Percentiles rank a stretch among this genome's conserved stretches.
phyloP scores from a whole-genome alignment of 208 protist species.

The Trypanosoma avium region DNA sequence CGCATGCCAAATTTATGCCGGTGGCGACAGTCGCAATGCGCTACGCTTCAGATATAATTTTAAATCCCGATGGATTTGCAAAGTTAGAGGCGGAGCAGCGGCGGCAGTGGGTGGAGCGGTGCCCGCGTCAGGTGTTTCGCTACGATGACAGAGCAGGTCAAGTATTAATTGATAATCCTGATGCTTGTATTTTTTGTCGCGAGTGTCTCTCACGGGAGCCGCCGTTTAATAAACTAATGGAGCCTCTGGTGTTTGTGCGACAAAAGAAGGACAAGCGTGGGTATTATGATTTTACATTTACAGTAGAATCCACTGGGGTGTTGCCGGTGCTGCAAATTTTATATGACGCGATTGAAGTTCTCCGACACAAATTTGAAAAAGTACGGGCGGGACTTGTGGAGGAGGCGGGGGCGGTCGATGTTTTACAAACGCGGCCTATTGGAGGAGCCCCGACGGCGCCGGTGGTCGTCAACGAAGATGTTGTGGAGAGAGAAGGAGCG shows the following conservation, averaged over 20 bases:
- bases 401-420: constrained; percentile 62
- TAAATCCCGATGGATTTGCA: constrained; percentile 89
- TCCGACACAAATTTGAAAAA: constrained; percentile 78
- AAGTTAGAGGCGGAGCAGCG: constrained; percentile 68
- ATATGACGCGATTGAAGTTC: constrained; percentile 77
- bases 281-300: constrained; percentile 90
- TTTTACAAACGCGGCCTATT: constrained; percentile 69
- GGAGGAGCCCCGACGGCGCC: constrained; percentile 82
- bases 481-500: constrained; percentile 54
- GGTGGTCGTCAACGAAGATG: constrained; percentile 82
- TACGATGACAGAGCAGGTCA: constrained; percentile 64
- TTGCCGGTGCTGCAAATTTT: constrained; percentile 86
- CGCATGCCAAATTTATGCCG: constrained; percentile 98
- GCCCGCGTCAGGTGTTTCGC: constrained; percentile 87
- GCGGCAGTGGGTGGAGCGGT: constrained; percentile 83
- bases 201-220: constrained; percentile 89
- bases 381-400: constrained; percentile 67
- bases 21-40: constrained; percentile 93
- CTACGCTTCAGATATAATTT: constrained; percentile 89
- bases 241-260: constrained; percentile 87
- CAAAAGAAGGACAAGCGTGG: constrained; percentile 66
- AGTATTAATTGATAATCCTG: constrained; percentile 67
- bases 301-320: constrained; percentile 90
- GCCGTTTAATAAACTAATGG: constrained; percentile 68
- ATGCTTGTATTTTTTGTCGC: constrained; percentile 92